phyloP scores from a whole-genome alignment of 148 eudicot genomes.

The Nepenthes mirabilis region DNA sequence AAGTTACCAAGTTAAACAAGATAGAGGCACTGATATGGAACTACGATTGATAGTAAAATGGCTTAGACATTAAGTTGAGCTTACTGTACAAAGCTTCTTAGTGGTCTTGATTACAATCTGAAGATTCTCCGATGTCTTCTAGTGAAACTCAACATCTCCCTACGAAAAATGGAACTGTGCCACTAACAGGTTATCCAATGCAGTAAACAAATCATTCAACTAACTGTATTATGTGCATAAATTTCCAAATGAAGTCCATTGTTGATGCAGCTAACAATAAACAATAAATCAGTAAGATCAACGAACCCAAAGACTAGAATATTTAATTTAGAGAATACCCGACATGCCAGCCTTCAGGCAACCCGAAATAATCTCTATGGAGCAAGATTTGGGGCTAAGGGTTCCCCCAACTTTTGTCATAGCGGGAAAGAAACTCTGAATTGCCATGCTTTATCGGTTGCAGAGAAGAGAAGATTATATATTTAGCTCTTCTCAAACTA shows the following conservation, averaged over 20 bases:
- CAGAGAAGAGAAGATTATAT: too few species aligned
- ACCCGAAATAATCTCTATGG: constrained; percentile 58
- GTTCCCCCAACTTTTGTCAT: constrained; percentile 97
- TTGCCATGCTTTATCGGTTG: too few species aligned
- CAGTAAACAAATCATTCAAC: not conserved
- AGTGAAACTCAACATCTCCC: constrained; percentile 74
- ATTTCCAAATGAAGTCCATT: not conserved
- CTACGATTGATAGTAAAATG: not conserved
- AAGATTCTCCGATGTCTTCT: constrained; percentile 72
- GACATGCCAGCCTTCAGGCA: constrained; percentile 92
- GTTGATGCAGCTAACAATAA: not conserved
- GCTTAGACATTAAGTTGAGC: not conserved
- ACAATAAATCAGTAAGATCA: not conserved
- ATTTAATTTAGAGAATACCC: constrained; percentile 20
- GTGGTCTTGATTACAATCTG: constrained; percentile 66
- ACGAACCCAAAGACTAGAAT: not conserved
- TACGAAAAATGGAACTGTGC: constrained; percentile 94
- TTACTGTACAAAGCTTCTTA: constrained; percentile 86
- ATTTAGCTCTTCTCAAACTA: too few species aligned
- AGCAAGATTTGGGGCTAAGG: constrained; percentile 67
- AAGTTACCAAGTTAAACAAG: not conserved
- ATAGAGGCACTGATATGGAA: not conserved
- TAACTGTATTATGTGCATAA: not conserved
- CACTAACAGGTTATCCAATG: constrained; percentile 21
- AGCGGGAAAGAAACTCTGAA: constrained; percentile 66